Percentiles rank a stretch among this genome's conserved stretches.
Conservation (phyloP, 2,329 filamentous ascomycete species). For the Macrophomina pseudophaseolina region DNA sequence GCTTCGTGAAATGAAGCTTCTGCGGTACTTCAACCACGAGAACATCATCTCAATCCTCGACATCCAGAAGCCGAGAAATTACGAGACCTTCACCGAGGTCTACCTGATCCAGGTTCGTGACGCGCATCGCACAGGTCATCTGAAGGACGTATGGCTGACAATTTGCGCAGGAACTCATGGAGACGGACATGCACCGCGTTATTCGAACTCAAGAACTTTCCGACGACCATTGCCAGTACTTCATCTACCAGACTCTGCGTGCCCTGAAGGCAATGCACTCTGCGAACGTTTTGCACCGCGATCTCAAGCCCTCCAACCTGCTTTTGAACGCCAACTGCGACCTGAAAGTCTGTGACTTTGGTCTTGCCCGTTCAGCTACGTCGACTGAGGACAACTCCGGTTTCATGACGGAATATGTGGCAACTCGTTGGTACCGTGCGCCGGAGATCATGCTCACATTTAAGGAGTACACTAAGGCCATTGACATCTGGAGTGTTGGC, state of each 20-base stretch:
- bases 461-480: constrained; percentile 99
- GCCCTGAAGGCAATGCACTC: constrained; percentile 99
- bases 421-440: constrained; percentile 97
- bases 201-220: constrained; percentile 98
- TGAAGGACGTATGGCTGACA: constrained; percentile 28
- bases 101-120: constrained; percentile 87
- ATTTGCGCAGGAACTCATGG: constrained; percentile 84
- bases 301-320: constrained; percentile 96
- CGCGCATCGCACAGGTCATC: background rate
- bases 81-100: constrained; percentile 95
- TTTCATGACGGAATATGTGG: constrained; percentile 99
- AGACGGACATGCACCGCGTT: constrained; percentile 99
- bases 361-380: constrained; percentile 90
- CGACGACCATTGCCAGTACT: constrained; percentile 99
- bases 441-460: constrained; percentile 99
- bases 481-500: constrained; percentile 98
- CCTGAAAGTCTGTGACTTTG: constrained; percentile 98
- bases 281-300: constrained; percentile 94
- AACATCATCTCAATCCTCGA: constrained; percentile 99
- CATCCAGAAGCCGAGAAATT: constrained; percentile 96
- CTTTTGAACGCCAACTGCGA: constrained; percentile 98
- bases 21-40: constrained; percentile 99
- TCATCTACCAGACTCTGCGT: constrained; percentile 98
- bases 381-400: constrained; percentile 99
- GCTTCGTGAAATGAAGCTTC: constrained; percentile 97